Conservation (phyloP, 768 basidiomycete genomes). For the Scleroderma bovista region DNA sequence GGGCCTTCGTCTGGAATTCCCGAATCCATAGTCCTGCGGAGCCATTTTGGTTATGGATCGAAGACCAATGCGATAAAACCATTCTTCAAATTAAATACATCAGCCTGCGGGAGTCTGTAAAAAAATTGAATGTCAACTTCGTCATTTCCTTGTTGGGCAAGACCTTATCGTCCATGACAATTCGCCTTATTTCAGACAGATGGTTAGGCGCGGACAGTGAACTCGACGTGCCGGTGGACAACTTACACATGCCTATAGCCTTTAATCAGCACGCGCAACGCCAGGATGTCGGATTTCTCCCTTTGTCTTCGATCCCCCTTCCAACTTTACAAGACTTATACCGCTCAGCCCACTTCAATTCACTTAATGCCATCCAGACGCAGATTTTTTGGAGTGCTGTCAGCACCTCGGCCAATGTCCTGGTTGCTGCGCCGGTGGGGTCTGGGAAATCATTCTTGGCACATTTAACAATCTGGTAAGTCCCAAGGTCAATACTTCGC, state of each 20-base stretch:
- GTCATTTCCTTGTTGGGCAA: conserved; percentile 66
- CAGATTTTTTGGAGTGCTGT: conserved; percentile 82
- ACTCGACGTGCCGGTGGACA: conserved; percentile 53
- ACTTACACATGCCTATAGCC: conserved; percentile 67
- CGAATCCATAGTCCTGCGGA: conserved; percentile 72
- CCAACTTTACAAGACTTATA: conserved; percentile 42
- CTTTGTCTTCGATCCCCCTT: conserved; percentile 45
- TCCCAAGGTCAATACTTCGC: too few species aligned
- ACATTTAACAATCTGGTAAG: conserved; percentile 70
- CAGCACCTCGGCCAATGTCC: conserved; percentile 58
- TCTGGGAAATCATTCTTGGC: conserved; percentile 78
- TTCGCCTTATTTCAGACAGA: conserved; percentile 81
- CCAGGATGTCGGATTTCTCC: conserved; percentile 72
- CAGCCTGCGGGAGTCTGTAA: conserved; percentile 62
- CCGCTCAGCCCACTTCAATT: conserved; percentile 35
- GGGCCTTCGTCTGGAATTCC: conserved; percentile 74
- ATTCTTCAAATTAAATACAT: conserved; percentile 80
- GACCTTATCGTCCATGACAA: conserved; percentile 52
- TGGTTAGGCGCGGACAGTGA: conserved; percentile 93
- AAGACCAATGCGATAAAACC: conserved; percentile 73
- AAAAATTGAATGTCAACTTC: conserved; percentile 63
- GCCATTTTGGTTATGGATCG: conserved; percentile 95
- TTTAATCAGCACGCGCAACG: conserved; percentile 55
- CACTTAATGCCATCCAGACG: conserved; percentile 83
- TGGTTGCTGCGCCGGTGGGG: conserved; percentile 75